Evolutionary conservation across 371 early-diverging fungal species (phyloP).

Genomic region (Rhizopus stolonifer): DNA sequence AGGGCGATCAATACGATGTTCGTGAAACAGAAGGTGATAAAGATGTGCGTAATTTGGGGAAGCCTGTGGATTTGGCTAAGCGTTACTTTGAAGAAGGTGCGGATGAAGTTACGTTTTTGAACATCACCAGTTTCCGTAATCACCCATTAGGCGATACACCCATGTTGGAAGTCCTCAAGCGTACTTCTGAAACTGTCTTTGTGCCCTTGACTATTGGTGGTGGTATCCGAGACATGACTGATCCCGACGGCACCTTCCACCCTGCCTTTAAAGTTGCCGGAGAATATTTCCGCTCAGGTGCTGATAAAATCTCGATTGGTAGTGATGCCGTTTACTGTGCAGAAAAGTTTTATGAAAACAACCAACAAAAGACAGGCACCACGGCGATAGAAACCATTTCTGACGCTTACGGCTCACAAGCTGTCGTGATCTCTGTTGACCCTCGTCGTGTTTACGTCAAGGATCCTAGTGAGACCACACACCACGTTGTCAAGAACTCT

Average conservation of each 20-base stretch:
- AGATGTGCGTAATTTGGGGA: slow-evolving; percentile 94
- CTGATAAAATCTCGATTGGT: slow-evolving; percentile 98
- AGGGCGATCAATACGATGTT: slow-evolving; percentile 98
- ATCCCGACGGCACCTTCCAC: slow-evolving; percentile 78
- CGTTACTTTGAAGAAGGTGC: slow-evolving; percentile 95
- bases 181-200: slow-evolving; percentile 89
- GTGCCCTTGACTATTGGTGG: slow-evolving; percentile 98
- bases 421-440: slow-evolving; percentile 97
- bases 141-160: slow-evolving; percentile 88
- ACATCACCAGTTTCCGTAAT: slow-evolving; percentile 96
- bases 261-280: slow-evolving; percentile 94
- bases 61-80: slow-evolving; percentile 91
- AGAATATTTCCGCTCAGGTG: slow-evolving; percentile 97
- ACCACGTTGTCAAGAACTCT: slow-evolving; percentile 71
- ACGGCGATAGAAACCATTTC: slow-evolving; percentile 94
- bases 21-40: slow-evolving; percentile 71
- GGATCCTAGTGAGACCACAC: slow-evolving; percentile 72
- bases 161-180: slow-evolving; percentile 90
- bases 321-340: slow-evolving; percentile 97
- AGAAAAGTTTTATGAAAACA: slow-evolving; percentile 71
- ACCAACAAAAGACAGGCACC: slow-evolving; percentile 52
- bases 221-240: slow-evolving; percentile 90
- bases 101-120: slow-evolving; percentile 95
- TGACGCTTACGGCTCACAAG: slow-evolving; percentile 90
- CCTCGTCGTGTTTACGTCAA: slow-evolving; percentile 92